Conservation (phyloP, 345 rosid species). For the Aquilaria sinensis region DNA sequence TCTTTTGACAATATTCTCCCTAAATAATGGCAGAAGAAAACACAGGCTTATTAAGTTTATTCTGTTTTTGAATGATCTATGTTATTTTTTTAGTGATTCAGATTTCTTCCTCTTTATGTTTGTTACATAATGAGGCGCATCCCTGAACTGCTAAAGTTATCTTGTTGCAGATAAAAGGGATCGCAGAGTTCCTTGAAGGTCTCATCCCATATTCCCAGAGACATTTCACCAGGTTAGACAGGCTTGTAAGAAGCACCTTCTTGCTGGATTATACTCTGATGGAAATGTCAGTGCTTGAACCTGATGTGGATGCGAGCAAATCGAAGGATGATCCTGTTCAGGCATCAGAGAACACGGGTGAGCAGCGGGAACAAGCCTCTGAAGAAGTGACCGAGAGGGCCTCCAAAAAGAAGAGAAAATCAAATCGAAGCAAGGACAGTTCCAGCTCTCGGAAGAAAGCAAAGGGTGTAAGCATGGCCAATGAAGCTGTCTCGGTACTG, state of each 20-base stretch:
- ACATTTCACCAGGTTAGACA: conserved; percentile 84
- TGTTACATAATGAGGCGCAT: neutral
- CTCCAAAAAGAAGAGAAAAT: conserved; percentile 55
- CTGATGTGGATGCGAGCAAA: conserved; percentile 25
- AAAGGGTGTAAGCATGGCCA: conserved; percentile 30
- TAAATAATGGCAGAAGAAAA: too few relatives aligned
- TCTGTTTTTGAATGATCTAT: neutral
- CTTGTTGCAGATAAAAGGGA: conserved; percentile 58
- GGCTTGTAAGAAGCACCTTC: conserved; percentile 82
- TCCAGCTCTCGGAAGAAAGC: conserved; percentile 56
- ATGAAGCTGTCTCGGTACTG: conserved; percentile 26
- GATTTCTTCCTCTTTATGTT: too few relatives aligned
- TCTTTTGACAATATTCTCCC: too few relatives aligned
- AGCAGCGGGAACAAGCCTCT: conserved; percentile 18
- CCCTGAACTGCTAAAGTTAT: conserved; percentile 3
- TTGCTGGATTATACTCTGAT: conserved; percentile 77
- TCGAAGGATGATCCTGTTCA: neutral
- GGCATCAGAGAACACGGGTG: conserved; percentile 8
- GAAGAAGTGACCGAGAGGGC: conserved; percentile 24
- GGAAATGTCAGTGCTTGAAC: conserved; percentile 84
- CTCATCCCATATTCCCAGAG: conserved; percentile 84
- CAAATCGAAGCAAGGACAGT: conserved; percentile 34
- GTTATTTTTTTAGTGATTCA: neutral
- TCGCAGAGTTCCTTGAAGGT: conserved; percentile 84
- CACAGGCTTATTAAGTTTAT: too few relatives aligned